phyloP scores from a whole-genome alignment of 2,329 filamentous ascomycete genomes.

The Diaporthe velutina region DNA sequence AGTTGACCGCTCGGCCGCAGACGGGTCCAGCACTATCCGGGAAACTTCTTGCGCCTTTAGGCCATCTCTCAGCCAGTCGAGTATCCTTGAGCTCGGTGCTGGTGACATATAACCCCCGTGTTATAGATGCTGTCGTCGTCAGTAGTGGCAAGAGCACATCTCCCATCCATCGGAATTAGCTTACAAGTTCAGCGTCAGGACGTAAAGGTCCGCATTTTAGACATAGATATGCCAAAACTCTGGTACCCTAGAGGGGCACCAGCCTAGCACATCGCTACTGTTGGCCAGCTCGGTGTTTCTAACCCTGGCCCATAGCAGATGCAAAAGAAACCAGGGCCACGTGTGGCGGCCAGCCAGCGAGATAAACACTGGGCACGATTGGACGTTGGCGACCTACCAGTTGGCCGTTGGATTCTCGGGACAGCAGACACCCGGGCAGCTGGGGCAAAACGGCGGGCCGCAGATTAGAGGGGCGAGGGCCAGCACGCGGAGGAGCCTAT shows the following conservation, averaged over 20 bases:
- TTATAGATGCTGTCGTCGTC: conserved; percentile 4
- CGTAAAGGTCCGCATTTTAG: neutral
- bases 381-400: neutral
- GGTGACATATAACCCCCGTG: neutral
- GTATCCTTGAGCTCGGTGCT: neutral
- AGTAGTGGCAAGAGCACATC: neutral
- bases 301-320: neutral
- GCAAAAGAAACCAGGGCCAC: neutral
- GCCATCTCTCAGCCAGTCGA: conserved; percentile 1
- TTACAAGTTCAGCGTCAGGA: conserved; percentile 8
- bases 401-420: conserved; percentile 14
- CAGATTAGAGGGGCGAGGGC: neutral
- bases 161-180: neutral
- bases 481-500: conserved; percentile 16
- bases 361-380: neutral
- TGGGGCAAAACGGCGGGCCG: conserved; percentile 20
- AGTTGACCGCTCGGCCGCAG: neutral
- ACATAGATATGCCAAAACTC: neutral
- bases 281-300: conserved; percentile 14
- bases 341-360: conserved; percentile 8
- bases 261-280: conserved; percentile 9
- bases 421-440: conserved; percentile 19
- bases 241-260: conserved; percentile 20
- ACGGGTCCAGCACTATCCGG: neutral
- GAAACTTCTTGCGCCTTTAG: neutral